Evolutionary conservation across 768 basidiomycete species (phyloP), one percentile per base, ranked within the genome.

Genomic region (Coprinellus micaceus): DNA sequence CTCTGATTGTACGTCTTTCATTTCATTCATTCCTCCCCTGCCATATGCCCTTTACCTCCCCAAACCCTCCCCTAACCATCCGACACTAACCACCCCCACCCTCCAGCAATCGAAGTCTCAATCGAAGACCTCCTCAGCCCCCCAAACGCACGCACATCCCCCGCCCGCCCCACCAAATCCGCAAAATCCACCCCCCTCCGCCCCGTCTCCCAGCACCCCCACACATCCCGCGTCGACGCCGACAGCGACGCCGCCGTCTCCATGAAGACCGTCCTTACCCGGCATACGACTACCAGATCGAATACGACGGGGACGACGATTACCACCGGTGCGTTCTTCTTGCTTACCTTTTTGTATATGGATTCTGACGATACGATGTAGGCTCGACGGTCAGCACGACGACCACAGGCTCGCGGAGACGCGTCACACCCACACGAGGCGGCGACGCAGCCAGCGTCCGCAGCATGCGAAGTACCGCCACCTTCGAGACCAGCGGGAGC

Each of bases 81-180:
- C n/a, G n/a, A n/a, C n/a, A n/a, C n/a, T n/a, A n/a, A n/a, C n/a
- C n/a, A n/a, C n/a, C n/a, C n/a, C n/a, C n/a, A n/a, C 11, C 26
- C 33, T 50, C 2, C 62, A 93, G 93, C 89, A 66, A 82, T 95
- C 52, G 91, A 95, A 66, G 82, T 94, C 11, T 76, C 86, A 0
- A 71, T 85, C 5, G 87, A 90, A 48, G 92, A 94, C 54, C 83
- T 94, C 4, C 65, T 85, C 37, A 77, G 75, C 49, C 74, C 67
- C 57, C 10, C 47, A 15, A 19, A 46, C 58, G 51, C 65, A 44
- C 30, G 53, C 51, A n/a, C 54, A 47, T 26, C 47, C 25, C 26
- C 48, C 17, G 48, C 56, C 33, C 60, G 60, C 22, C 61, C 54
- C n/a, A 57, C 56, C 10, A 63, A 57, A 9, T 17, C 36, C 17